phyloP scores from a whole-genome alignment of 1,284 basidiomycete genomes.

The Boletellus sp. region DNA sequence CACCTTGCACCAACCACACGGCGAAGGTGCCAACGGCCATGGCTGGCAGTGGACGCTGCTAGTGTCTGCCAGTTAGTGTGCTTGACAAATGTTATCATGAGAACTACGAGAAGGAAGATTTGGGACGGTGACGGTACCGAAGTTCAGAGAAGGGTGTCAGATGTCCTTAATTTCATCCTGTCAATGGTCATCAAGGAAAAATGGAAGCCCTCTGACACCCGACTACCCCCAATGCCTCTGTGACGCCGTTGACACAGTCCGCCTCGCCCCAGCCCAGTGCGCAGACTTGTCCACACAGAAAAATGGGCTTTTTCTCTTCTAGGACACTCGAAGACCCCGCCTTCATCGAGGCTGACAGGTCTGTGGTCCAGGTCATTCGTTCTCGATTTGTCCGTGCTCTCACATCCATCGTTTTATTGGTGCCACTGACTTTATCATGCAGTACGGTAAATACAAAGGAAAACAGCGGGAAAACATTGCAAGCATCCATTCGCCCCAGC shows the following conservation, averaged over 20 bases:
- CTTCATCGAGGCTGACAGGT: slow-evolving; percentile 38
- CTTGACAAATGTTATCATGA: slow-evolving; percentile 11
- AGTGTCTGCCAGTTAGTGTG: background rate
- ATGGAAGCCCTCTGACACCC: slow-evolving; percentile 26
- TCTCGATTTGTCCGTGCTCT: slow-evolving; percentile 63
- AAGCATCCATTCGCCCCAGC: slow-evolving; percentile 22
- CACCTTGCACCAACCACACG: slow-evolving; percentile 7
- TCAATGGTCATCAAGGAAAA: slow-evolving; percentile 6
- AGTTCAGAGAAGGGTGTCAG: slow-evolving; percentile 25
- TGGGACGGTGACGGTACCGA: slow-evolving; percentile 18
- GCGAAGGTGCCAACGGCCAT: background rate
- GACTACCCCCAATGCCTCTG: slow-evolving; percentile 15
- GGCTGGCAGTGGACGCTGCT: background rate
- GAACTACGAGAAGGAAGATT: background rate
- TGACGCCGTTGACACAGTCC: slow-evolving; percentile 9
- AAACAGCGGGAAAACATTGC: slow-evolving; percentile 49
- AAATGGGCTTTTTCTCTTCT: slow-evolving; percentile 59
- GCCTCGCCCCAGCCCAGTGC: slow-evolving; percentile 1
- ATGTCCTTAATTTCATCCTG: slow-evolving; percentile 15
- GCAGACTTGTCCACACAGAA: slow-evolving; percentile 1
- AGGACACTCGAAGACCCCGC: slow-evolving; percentile 41
- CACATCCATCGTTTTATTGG: slow-evolving; percentile 15
- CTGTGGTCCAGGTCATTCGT: slow-evolving; percentile 63
- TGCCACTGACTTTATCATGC: slow-evolving; percentile 8
- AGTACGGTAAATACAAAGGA: slow-evolving; percentile 67